phyloP scores from a whole-genome alignment of 2,329 filamentous ascomycete species.

The Aspergillus japonicus region DNA sequence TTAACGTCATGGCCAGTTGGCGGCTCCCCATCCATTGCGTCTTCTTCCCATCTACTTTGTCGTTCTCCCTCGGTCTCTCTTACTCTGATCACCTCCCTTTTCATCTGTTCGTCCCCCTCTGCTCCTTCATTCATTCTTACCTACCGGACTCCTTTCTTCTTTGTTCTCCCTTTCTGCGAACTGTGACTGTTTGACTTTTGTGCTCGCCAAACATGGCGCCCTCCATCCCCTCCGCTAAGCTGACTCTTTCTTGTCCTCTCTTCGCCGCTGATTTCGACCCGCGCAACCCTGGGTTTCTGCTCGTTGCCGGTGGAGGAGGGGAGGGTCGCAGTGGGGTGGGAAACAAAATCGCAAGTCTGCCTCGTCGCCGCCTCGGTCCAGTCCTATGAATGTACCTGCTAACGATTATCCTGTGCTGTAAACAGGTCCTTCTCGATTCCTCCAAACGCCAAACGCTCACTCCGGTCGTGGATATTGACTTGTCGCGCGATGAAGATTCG shows the following conservation, averaged over 20 bases:
- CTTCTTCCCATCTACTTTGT: background rate
- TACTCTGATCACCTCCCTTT: background rate
- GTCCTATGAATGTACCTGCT: background rate
- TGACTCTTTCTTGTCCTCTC: slow-evolving; percentile 75
- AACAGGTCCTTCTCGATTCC: slow-evolving; percentile 70
- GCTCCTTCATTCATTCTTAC: background rate
- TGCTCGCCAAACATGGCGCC: slow-evolving; percentile 36
- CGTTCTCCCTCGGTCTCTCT: background rate
- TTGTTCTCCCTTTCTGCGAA: slow-evolving; percentile 1
- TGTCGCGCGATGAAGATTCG: slow-evolving; percentile 83
- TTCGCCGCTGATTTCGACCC: slow-evolving; percentile 88
- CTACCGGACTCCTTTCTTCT: background rate
- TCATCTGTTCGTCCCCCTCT: background rate
- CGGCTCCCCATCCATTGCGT: background rate
- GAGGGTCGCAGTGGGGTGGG: slow-evolving; percentile 76
- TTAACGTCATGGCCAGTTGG: background rate
- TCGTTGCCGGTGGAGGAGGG: slow-evolving; percentile 86
- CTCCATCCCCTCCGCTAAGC: slow-evolving; percentile 53
- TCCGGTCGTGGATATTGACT: slow-evolving; percentile 68
- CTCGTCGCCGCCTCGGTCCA: background rate
- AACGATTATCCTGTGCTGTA: slow-evolving; percentile 4
- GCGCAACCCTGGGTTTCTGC: slow-evolving; percentile 68
- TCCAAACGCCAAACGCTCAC: slow-evolving; percentile 63
- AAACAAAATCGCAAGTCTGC: slow-evolving; percentile 74
- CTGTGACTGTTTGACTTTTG: slow-evolving; percentile 8